phyloP scores from a whole-genome alignment of 192 early-diverging fungal genomes.

The Rhizophagus clarus region DNA sequence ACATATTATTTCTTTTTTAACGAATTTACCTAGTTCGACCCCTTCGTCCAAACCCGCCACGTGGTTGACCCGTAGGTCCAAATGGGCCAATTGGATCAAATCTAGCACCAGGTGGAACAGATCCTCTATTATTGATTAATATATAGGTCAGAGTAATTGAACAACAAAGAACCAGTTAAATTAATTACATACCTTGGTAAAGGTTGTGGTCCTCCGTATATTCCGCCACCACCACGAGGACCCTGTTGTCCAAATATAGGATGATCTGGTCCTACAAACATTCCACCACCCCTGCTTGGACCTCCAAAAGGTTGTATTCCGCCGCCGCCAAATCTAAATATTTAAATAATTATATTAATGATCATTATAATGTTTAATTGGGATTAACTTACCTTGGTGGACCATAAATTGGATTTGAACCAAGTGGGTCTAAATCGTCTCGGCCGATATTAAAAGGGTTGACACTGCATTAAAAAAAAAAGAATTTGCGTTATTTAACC shows the following conservation, averaged over 20 bases:
- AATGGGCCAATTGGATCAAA: conserved; percentile 93
- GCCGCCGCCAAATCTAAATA: conserved; percentile 43
- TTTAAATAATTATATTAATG: too few relatives aligned
- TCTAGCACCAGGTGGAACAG: conserved; percentile 83
- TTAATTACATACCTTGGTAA: conserved; percentile 54
- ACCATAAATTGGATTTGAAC: conserved; percentile 43
- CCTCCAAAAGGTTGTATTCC: conserved; percentile 35
- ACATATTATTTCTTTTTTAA: neutral
- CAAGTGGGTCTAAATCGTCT: conserved; percentile 74
- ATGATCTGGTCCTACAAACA: conserved; percentile 87
- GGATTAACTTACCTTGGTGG: conserved; percentile 48
- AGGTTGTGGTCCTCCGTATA: conserved; percentile 57
- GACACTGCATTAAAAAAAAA: conserved; percentile 1
- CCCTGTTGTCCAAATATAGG: conserved; percentile 71
- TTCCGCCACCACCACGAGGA: conserved; percentile 41
- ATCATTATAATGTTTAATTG: too few relatives aligned
- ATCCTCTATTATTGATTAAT: conserved; percentile 44
- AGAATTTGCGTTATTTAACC: too few relatives aligned
- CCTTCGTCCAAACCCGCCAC: conserved; percentile 44
- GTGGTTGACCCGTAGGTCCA: conserved; percentile 43
- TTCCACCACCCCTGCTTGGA: conserved; percentile 66
- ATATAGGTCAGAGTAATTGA: neutral
- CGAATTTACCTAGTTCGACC: conserved; percentile 36
- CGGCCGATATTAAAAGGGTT: conserved; percentile 69
- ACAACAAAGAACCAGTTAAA: neutral